Evolutionary conservation across 768 basidiomycete species (phyloP), one percentile per base, ranked within the genome.

Genomic region (Phanerochaete sordida): DNA sequence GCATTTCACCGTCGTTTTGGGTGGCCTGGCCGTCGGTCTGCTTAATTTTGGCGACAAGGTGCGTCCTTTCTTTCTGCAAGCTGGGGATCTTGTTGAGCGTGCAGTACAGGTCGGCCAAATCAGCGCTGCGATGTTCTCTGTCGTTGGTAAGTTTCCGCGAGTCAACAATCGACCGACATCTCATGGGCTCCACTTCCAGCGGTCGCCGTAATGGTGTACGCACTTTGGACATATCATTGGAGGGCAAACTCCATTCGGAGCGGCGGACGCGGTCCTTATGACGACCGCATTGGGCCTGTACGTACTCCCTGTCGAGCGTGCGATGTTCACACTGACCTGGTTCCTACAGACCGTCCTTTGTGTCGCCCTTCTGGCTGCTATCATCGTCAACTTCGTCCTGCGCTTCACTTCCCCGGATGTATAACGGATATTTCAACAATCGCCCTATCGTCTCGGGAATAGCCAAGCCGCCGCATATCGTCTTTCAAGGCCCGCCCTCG

Each of bases 31-130:
- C 1, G 95, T 98, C 15, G 97, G 97, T 12, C 76, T 99, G 59
- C 80, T 99, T 67, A 99, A 99, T 75, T 99, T 99, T 78, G 97
- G 97, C 62, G 97, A 98, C 74, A 92, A 92, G 77, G 94, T 89
- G 60, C 61, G 78, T 68, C 24, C 21, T 3, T 2, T 33, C 33
- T 23, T 39, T 56, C 8, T 28, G 8, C 7, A 39, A 30, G 24
- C 30, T n/a, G 11, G 11, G 23, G 23, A 28, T n/a, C 44, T 15
- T 49, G 24, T 51, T 11, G n/a, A 24, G 6, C 27, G 27, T 9
- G 2, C 49, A 52, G 35, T 30, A 24, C 24, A 93, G 93, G 87
- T 98, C 60, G 94, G 96, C 47, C 95, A 88, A 77, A 96, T 98
- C 61, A 93, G 92, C 66, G 96, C 96, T 21, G 95, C 88, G 12